Base-by-base conservation (phyloP, 2,329 filamentous ascomycete species). In the Colletotrichum sojae region DNA sequence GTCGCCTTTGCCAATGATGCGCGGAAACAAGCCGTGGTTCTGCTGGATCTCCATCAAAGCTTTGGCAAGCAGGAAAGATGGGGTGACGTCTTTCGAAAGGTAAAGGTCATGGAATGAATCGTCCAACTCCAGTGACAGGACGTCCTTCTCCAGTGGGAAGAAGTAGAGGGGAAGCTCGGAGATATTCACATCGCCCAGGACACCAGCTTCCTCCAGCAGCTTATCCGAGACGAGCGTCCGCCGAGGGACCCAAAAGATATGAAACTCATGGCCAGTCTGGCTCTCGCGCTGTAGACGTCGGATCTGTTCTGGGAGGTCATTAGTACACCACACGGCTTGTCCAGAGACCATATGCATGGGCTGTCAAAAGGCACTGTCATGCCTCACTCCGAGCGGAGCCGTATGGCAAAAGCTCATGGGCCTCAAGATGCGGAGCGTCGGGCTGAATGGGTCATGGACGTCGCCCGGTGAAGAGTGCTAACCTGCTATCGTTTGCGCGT, bases 11-110 rank as follows among this genome's bases (percentile, higher is more conserved):
- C 96, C 96, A 54, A 97, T 91, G 68, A 99, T 96, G 15, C 95
- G 90, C 27, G 96, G 97, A 73, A 99, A 98, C 13, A 99, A 88
- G 3, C 96, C 97, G 81, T 98, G 92, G 74, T 92, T 91, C 77
- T 94, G 91, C 79, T 99, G 96, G 70, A 99, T 90, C 40, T 92
- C 90, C 96, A 99, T 99, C 72, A 99, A 86, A 22, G 96, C 95
- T 80, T 92, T 94, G 60, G 96, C 94, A 72, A 97, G 88, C 43
- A 97, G 86, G 76, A 95, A 97, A 25, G 94, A 91, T n/a, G 94
- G 91, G 0, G 94, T 97, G 12, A 95, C 93, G 78, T 98, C 95
- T 81, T 96, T 97, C 73, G 91, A 90, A 71, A 98, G 84, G 80
- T 97, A 98, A 27, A 99, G 83, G 77, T 98, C 95, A 73, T 88